phyloP scores from a whole-genome alignment of 192 early-diverging fungal genomes.

The Umbelopsis vinacea region DNA sequence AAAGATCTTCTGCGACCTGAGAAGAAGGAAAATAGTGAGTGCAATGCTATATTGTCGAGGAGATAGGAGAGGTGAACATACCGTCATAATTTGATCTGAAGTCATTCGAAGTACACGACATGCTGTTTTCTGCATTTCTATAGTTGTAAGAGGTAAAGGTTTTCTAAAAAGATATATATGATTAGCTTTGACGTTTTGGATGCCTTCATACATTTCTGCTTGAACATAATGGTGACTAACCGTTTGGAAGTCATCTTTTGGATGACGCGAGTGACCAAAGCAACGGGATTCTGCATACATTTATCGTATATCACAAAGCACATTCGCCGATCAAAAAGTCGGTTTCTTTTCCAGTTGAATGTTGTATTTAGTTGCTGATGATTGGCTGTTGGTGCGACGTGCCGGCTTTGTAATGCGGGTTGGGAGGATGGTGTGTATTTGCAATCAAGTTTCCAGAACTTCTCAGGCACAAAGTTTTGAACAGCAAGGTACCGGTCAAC shows the following conservation, averaged over 20 bases:
- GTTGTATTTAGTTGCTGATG: slow-evolving; percentile 8
- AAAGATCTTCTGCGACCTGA: slow-evolving; percentile 86
- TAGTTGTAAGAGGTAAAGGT: slow-evolving; percentile 91
- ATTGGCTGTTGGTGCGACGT: background rate
- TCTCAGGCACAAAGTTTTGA: slow-evolving; percentile 83
- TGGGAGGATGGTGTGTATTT: slow-evolving; percentile 44
- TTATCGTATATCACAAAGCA: slow-evolving; percentile 75
- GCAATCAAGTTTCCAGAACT: slow-evolving; percentile 88
- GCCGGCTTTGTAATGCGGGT: background rate
- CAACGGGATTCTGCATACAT: slow-evolving; percentile 66
- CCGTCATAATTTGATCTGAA: slow-evolving; percentile 80
- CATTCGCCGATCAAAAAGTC: slow-evolving; percentile 76
- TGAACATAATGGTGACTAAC: slow-evolving; percentile 37
- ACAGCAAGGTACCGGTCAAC: slow-evolving; percentile 82
- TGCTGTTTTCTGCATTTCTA: slow-evolving; percentile 90
- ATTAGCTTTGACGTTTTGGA: background rate
- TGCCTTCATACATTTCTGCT: background rate
- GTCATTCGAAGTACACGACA: slow-evolving; percentile 71
- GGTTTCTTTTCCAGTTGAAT: slow-evolving; percentile 78
- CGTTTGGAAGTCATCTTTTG: slow-evolving; percentile 81
- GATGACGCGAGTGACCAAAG: slow-evolving; percentile 60
- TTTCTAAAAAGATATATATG: slow-evolving; percentile 51
- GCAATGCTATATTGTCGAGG: background rate
- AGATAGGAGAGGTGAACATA: slow-evolving; percentile 23
- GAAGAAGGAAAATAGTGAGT: background rate